Evolutionary conservation across 371 early-diverging fungal genomes (phyloP), one percentile per base, ranked within the genome.

Genomic region (Circinella minor): DNA sequence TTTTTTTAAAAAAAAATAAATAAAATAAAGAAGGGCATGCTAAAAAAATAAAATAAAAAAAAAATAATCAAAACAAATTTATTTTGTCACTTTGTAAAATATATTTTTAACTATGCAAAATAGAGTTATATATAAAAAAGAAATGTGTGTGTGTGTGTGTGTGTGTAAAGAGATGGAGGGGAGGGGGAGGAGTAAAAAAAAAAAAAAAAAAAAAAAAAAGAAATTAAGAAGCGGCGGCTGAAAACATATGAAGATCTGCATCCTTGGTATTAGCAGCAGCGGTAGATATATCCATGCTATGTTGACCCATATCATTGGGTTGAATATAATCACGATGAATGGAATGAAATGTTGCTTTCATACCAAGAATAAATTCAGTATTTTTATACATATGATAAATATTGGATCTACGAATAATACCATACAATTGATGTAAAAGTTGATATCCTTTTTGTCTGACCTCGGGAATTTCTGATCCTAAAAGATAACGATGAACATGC

Each of bases 301-400:
- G n/a, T n/a, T 63, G 63, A 13, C 38, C 67, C 6, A 61, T 49
- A 18, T 67, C 61, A 14, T n/a, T n/a, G n/a, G 62, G 49, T 27
- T 43, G 63, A 20, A 62, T 49, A 18, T 69, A 68, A 18, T 73
- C 66, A 43, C 48, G 59, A 27, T 36, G 74, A 11, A 73, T 36
- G n/a, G 55, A 27, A n/a, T 39, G 46, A 39, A 73, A 73, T 4
- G 74, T 68, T 34, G 63, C 63, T 51, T 67, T 60, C n/a, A 73
- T 73, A 49, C 68, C 69, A 55, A 67, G 47, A 51, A 74, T 74
- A 61, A 74, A 74, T 34, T 55, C 60, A 37, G 71, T 74, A 38
- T 71, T 62, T 61, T 74, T 74, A 48, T 74, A 74, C 64, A 74
- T 67, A 55, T 70, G 65, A 54, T 74, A 74, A 27, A 74, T 74